A percentile compares a stretch with the other conserved stretches of the same genome.
Evolutionary conservation across 139 green algal genomes (phyloP).

Genomic region (Coelastrella sp.): DNA sequence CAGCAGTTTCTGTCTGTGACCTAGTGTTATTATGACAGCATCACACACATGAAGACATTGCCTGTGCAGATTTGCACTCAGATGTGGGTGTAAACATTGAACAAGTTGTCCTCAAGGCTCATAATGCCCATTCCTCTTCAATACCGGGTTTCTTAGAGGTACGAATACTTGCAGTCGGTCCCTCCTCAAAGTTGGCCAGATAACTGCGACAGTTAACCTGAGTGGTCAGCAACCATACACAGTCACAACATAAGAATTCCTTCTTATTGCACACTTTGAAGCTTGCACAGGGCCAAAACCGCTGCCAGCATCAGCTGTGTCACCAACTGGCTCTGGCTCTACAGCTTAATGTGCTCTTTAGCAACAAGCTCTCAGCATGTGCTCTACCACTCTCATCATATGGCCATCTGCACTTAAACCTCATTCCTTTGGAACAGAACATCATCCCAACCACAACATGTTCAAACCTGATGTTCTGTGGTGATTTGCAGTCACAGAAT

Average conservation of each 20-base stretch:
- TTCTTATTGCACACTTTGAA: too few species aligned
- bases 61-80: neutral
- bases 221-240: neutral
- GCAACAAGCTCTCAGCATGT: neutral
- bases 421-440: neutral
- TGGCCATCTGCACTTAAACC: neutral
- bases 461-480: neutral
- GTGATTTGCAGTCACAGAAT: constrained; percentile 9
- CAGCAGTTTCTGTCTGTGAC: neutral
- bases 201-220: neutral
- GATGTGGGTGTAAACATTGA: neutral
- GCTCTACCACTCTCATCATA: neutral
- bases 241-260: neutral
- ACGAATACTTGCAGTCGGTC: neutral
- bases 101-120: neutral
- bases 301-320: too few species aligned
- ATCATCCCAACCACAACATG: neutral
- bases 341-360: too few species aligned
- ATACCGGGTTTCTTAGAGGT: constrained; percentile 42
- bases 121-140: constrained; percentile 5
- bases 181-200: neutral
- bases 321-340: too few species aligned
- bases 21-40: neutral
- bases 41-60: neutral
- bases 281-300: too few species aligned